Evolutionary conservation across 192 early-diverging fungal genomes (phyloP).

Genomic region (Backusella tarrabulga): DNA sequence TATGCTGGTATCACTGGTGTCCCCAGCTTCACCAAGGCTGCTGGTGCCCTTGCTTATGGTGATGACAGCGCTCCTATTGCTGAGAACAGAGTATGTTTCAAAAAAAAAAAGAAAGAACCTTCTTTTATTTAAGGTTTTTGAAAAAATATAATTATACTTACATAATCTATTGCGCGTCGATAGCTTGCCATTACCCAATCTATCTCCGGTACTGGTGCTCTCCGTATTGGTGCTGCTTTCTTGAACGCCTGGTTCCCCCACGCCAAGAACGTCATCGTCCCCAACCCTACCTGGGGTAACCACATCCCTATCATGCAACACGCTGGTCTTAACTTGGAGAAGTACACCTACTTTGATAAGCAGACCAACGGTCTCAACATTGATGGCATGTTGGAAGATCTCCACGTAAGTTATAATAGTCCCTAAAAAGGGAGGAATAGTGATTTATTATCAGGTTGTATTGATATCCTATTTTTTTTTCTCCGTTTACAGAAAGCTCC

Average conservation of each 20-base stretch:
- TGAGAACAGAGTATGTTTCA: constrained; percentile 56
- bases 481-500: constrained; percentile 62
- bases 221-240: constrained; percentile 91
- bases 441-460: not conserved
- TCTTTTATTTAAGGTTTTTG: not conserved
- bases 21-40: constrained; percentile 77
- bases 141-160: not conserved
- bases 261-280: constrained; percentile 87
- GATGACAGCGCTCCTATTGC: constrained; percentile 64
- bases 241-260: constrained; percentile 74
- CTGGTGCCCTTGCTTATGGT: constrained; percentile 86
- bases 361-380: constrained; percentile 92
- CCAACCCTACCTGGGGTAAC: constrained; percentile 98
- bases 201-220: constrained; percentile 96
- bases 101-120: not conserved
- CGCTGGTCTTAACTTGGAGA: constrained; percentile 80
- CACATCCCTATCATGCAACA: constrained; percentile 92
- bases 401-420: constrained; percentile 53
- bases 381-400: constrained; percentile 86
- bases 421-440: not conserved
- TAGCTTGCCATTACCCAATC: constrained; percentile 87
- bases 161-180: not conserved
- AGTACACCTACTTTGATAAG: constrained; percentile 96
- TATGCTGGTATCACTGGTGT: constrained; percentile 95
- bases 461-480: not conserved